A percentile compares a stretch with the other conserved stretches of the same genome.
These are phyloP conservation scores for Hymenoscyphus salicellus DNA, from an alignment of 2,329 filamentous ascomycete species.

Conservation along the genomic window DNA sequence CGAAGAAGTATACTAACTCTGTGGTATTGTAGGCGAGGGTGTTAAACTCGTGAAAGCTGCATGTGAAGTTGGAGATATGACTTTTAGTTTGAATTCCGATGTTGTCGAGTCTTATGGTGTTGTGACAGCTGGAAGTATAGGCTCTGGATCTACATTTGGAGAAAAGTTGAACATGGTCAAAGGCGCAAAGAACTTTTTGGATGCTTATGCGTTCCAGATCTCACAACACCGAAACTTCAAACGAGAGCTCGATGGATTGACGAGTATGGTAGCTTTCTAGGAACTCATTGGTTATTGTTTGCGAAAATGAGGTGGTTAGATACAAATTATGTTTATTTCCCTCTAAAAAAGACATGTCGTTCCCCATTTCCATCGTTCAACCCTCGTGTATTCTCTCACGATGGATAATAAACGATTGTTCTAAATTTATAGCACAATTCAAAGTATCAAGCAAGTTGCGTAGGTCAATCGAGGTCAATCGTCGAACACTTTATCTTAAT, in stretches of 20 bases:
- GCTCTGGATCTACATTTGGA: slow-evolving; percentile 50
- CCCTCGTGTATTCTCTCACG: too few species aligned
- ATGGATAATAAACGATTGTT: too few species aligned
- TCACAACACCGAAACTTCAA: slow-evolving; percentile 71
- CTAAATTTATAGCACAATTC: too few species aligned
- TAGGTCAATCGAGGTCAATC: too few species aligned
- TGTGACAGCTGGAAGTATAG: slow-evolving; percentile 58
- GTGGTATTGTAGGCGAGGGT: slow-evolving; percentile 49
- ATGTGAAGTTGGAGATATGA: slow-evolving; percentile 45
- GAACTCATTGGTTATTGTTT: too few species aligned
- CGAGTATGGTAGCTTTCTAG: slow-evolving; percentile 66
- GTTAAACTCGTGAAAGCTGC: slow-evolving; percentile 58
- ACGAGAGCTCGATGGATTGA: slow-evolving; percentile 69
- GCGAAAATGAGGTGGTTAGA: too few species aligned
- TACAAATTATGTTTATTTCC: too few species aligned
- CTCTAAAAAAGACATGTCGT: too few species aligned
- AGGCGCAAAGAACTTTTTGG: slow-evolving; percentile 65
- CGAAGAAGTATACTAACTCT: too few species aligned
- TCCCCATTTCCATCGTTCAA: too few species aligned
- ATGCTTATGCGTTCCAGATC: slow-evolving; percentile 67
- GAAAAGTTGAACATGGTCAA: slow-evolving; percentile 63
- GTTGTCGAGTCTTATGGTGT: slow-evolving; percentile 73
- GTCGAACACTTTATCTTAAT: too few species aligned
- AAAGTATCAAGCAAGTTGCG: too few species aligned
- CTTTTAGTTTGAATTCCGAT: slow-evolving; percentile 43